Conservation (phyloP, 352 stramenopile genomes). For the Albugo laibachii region DNA sequence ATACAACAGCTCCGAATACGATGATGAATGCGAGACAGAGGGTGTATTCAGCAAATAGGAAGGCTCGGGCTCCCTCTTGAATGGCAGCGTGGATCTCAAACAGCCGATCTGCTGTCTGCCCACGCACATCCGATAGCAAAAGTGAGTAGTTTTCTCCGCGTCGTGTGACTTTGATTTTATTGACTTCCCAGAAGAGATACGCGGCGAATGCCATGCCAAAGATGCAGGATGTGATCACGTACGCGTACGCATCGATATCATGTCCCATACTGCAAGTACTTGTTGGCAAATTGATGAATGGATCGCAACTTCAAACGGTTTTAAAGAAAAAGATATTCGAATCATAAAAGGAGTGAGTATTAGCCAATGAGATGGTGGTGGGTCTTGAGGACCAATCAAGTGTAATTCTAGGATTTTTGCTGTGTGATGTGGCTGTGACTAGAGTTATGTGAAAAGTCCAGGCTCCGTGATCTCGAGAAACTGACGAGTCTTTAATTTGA, state of each 20-base stretch:
- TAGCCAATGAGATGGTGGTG: too few relatives aligned
- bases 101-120: constrained; percentile 67
- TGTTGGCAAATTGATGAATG: too few relatives aligned
- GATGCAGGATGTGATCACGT: constrained; percentile 30
- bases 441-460: too few relatives aligned
- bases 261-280: too few relatives aligned
- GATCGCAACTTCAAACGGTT: too few relatives aligned
- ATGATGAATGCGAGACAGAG: constrained; percentile 95
- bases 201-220: constrained; percentile 67
- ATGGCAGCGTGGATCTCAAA: constrained; percentile 93
- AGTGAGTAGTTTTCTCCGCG: constrained; percentile 68
- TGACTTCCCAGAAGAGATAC: constrained; percentile 78
- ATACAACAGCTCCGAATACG: constrained; percentile 63
- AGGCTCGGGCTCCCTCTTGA: constrained; percentile 94
- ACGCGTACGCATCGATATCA: constrained; percentile 30
- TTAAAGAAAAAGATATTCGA: too few relatives aligned
- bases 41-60: constrained; percentile 95
- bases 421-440: too few relatives aligned
- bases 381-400: too few relatives aligned
- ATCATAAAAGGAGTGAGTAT: too few relatives aligned
- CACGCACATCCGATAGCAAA: constrained; percentile 43
- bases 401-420: too few relatives aligned
- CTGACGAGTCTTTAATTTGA: too few relatives aligned
- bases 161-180: constrained; percentile 74
- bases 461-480: too few relatives aligned